A percentile compares a stretch with the other conserved stretches of the same genome.
phyloP scores from a whole-genome alignment of 208 protist species.

The Trypanosoma rangeli region DNA sequence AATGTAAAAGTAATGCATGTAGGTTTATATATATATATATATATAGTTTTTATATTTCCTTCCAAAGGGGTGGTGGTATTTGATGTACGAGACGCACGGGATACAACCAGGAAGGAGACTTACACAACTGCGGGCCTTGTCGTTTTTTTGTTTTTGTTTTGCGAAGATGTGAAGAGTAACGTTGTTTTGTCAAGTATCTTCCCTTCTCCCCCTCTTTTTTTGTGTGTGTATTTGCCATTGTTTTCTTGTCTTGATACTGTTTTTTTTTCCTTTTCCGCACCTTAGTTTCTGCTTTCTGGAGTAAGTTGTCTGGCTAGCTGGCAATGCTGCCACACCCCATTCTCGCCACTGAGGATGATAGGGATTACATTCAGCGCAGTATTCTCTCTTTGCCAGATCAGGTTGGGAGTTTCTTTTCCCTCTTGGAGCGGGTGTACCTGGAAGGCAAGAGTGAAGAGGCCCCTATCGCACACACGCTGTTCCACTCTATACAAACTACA shows the following conservation, averaged over 20 bases:
- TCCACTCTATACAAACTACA: conserved; percentile 65
- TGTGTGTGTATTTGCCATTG: not conserved
- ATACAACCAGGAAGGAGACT: not conserved
- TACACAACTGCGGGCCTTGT: not conserved
- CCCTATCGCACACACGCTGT: conserved; percentile 41
- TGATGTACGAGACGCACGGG: not conserved
- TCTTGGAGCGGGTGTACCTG: conserved; percentile 63
- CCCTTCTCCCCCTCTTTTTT: conserved; percentile 2
- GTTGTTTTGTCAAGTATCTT: conserved; percentile 18
- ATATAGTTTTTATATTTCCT: not conserved
- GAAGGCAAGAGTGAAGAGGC: conserved; percentile 47
- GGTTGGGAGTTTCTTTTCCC: conserved; percentile 67
- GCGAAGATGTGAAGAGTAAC: too few relatives aligned
- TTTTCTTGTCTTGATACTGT: not conserved
- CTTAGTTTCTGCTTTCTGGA: not conserved
- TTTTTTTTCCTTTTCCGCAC: not conserved
- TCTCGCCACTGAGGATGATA: conserved; percentile 86
- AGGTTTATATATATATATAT: conserved; percentile 4
- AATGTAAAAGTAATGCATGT: not conserved
- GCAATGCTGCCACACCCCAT: conserved; percentile 83
- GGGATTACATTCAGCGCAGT: conserved; percentile 69
- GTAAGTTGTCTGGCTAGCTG: not conserved
- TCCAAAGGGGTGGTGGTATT: not conserved
- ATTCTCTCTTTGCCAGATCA: conserved; percentile 58
- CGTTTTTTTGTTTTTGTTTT: conserved; percentile 1